Conservation (phyloP, 2,329 filamentous ascomycete genomes). For the Pseudocercospora eumusae region DNA sequence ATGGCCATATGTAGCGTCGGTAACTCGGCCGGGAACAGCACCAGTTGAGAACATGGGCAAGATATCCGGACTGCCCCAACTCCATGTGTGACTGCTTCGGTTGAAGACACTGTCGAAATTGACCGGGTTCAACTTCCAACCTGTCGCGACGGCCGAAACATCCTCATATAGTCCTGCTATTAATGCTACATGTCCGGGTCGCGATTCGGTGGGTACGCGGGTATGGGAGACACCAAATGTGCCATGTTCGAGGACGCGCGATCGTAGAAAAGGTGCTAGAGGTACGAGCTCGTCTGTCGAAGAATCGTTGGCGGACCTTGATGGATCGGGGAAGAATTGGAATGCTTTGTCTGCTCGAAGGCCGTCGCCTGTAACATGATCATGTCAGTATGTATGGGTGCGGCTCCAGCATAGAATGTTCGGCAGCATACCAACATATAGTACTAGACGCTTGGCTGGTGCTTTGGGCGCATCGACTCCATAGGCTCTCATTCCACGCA, state of each 20-base stretch:
- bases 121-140: slow-evolving; percentile 97
- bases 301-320: slow-evolving; percentile 57
- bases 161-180: slow-evolving; percentile 98
- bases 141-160: slow-evolving; percentile 93
- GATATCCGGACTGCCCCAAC: slow-evolving; percentile 98
- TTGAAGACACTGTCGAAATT: slow-evolving; percentile 99
- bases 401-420: slow-evolving; percentile 5
- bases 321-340: slow-evolving; percentile 87
- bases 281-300: slow-evolving; percentile 70
- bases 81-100: slow-evolving; percentile 94
- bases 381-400: slow-evolving; percentile 8
- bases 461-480: slow-evolving; percentile 66
- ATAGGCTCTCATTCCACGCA: slow-evolving; percentile 89
- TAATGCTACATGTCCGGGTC: slow-evolving; percentile 92
- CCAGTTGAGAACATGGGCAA: slow-evolving; percentile 95
- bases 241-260: slow-evolving; percentile 80
- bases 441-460: slow-evolving; percentile 84
- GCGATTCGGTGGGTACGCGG: slow-evolving; percentile 91
- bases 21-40: slow-evolving; percentile 82
- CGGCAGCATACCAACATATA: slow-evolving; percentile 74
- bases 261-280: slow-evolving; percentile 87
- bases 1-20: slow-evolving; percentile 79
- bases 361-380: slow-evolving; percentile 65
- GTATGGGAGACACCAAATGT: slow-evolving; percentile 98
- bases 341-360: slow-evolving; percentile 97